These are phyloP conservation scores for Colletotrichum melonis DNA, from an alignment of 2,329 filamentous ascomycete genomes.

Conservation along the genomic window DNA sequence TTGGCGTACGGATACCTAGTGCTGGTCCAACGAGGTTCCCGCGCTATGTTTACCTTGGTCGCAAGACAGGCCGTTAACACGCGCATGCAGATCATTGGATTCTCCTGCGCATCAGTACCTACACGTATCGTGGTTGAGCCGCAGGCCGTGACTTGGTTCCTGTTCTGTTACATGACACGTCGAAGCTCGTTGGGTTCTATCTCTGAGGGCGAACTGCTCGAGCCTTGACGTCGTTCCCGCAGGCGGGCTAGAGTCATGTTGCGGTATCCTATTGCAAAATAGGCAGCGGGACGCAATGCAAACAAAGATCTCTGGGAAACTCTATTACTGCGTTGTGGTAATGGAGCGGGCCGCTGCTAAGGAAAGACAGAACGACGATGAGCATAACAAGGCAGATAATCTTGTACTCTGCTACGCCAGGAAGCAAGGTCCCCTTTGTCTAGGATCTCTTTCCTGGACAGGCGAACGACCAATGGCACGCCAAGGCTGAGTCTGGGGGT, in stretches of 20 bases:
- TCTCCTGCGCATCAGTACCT: not conserved
- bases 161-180: slow-evolving; percentile 16
- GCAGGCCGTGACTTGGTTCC: not conserved
- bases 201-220: not conserved
- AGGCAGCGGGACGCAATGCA: slow-evolving; percentile 9
- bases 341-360: slow-evolving; percentile 7
- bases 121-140: not conserved
- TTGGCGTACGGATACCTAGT: not conserved
- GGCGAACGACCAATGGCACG: slow-evolving; percentile 5
- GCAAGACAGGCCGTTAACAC: not conserved
- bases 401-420: slow-evolving; percentile 5
- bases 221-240: slow-evolving; percentile 22
- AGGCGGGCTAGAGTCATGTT: slow-evolving; percentile 3
- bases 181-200: not conserved
- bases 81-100: not conserved
- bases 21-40: not conserved
- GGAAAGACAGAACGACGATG: not conserved
- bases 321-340: slow-evolving; percentile 18
- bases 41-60: not conserved
- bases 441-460: slow-evolving; percentile 6
- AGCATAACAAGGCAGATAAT: not conserved
- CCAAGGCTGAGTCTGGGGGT: slow-evolving; percentile 14
- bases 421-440: slow-evolving; percentile 3
- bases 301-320: slow-evolving; percentile 26
- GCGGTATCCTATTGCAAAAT: not conserved